Evolutionary conservation across 768 basidiomycete genomes (phyloP), one percentile per base, ranked within the genome.

Genomic region (Hygrophorus pudorinus): DNA sequence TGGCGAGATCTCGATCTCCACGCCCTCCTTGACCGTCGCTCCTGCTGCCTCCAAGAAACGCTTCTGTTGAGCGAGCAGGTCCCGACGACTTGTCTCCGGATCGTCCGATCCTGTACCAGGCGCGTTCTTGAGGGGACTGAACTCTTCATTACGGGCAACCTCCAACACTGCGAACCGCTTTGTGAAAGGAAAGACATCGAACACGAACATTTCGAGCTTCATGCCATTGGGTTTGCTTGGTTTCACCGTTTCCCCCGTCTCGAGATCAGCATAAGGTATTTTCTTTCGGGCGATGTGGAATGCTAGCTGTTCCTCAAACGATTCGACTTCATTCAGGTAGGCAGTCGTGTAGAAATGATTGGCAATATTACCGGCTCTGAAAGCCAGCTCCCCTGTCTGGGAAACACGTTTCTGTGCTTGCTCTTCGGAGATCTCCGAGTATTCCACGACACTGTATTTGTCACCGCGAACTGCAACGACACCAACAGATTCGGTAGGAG

Each of bases 241-340:
- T 58, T 92, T 93, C 58, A 93, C 63, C 3, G 56, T 18, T 48
- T 78, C 68, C 14, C 88, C 92, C 11, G 75, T 73, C 44, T 72
- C 56, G 47, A 89, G 54, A 57, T 89, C 80, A 50, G 92, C 68
- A 53, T 84, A 76, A 5, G 91, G 72, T 52, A 99, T 98, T 75
- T 98, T 99, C 68, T 99, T 99, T 54, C 85, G 80, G 32, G 96
- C 96, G 55, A 99, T 92, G 68, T 99, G 96, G 78, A 87, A 97
- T 11, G 92, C 83, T 65, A 99, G 86, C 46, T 87, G 70, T 36
- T 78, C 70, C 61, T 97, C 94, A 60, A 94, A 91, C 2, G 72
- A 63, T 53, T 85, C 80, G 41, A 92, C 83, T 33, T 67, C 61
- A 48, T 81, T 76, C 45, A 99, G 75, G 69, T 86, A 98, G 18